phyloP scores from a whole-genome alignment of 306 rosid species.

The Canavalia gladiata region DNA sequence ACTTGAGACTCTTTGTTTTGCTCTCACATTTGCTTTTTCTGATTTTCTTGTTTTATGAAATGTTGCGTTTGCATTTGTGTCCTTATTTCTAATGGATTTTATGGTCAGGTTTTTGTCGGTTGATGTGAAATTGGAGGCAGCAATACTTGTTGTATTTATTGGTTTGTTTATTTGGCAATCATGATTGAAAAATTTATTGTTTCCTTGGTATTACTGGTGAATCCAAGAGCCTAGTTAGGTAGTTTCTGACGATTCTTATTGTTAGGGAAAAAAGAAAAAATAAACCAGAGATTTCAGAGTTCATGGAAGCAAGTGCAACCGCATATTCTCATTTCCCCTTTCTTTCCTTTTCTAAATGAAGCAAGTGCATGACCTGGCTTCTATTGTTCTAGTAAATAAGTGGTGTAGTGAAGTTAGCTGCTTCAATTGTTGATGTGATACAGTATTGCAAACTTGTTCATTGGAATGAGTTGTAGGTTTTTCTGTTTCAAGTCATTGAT shows the following conservation, averaged over 20 bases:
- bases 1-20: constrained; percentile 1
- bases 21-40: neutral
- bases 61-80: neutral
- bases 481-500: neutral
- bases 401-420: neutral
- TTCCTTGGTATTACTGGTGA: constrained; percentile 3
- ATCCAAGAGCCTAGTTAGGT: neutral
- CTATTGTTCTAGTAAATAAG: too few species aligned
- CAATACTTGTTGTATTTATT: neutral
- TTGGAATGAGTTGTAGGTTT: neutral
- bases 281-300: neutral
- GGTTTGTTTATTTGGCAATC: constrained; percentile 12
- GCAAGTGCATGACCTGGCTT: neutral
- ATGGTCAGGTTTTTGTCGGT: neutral
- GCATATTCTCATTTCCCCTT: neutral
- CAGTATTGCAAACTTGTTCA: neutral
- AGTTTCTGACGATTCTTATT: neutral
- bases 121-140: constrained; percentile 1
- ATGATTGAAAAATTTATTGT: neutral
- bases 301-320: neutral
- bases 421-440: too few species aligned
- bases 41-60: constrained; percentile 17
- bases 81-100: neutral
- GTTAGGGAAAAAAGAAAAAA: neutral
- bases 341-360: neutral